Evolutionary conservation across 139 green algal genomes (phyloP).

Genomic region (Desmodesmus armatus): DNA sequence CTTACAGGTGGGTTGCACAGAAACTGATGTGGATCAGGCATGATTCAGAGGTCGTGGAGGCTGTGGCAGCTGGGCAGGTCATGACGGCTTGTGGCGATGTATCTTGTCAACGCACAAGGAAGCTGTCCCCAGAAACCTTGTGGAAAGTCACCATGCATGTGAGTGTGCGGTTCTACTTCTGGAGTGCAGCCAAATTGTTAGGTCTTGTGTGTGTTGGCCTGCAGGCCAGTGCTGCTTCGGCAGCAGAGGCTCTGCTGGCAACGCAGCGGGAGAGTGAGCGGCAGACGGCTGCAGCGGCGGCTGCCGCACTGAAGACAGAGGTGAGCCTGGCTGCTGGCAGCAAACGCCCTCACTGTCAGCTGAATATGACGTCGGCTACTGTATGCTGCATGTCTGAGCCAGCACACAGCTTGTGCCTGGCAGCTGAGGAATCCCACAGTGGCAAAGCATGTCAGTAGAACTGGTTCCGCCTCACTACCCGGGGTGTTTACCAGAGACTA

Average conservation of each 20-base stretch:
- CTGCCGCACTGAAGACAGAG: slow-evolving; percentile 24
- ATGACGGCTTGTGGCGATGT: background rate
- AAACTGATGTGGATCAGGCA: background rate
- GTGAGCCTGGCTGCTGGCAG: slow-evolving; percentile 18
- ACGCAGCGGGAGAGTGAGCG: slow-evolving; percentile 21
- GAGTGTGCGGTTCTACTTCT: too few relatives aligned
- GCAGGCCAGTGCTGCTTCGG: slow-evolving; percentile 22
- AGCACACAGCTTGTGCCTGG: too few relatives aligned
- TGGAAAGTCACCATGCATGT: too few relatives aligned
- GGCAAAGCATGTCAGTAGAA: background rate
- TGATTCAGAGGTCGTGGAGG: background rate
- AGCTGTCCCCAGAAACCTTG: too few relatives aligned
- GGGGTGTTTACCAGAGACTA: background rate
- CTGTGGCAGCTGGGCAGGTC: background rate
- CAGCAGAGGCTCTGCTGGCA: background rate
- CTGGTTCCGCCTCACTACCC: background rate
- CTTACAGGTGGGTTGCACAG: slow-evolving; percentile 45
- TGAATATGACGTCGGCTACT: too few relatives aligned
- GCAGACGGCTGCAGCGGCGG: slow-evolving; percentile 2
- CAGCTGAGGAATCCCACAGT: background rate
- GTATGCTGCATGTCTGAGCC: too few relatives aligned
- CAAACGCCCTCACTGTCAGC: too few relatives aligned
- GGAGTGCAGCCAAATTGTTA: too few relatives aligned
- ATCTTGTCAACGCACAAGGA: background rate
- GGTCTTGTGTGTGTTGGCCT: background rate